Base-by-base conservation (phyloP, 2,329 filamentous ascomycete species). In the Fusarium caatingaense region DNA sequence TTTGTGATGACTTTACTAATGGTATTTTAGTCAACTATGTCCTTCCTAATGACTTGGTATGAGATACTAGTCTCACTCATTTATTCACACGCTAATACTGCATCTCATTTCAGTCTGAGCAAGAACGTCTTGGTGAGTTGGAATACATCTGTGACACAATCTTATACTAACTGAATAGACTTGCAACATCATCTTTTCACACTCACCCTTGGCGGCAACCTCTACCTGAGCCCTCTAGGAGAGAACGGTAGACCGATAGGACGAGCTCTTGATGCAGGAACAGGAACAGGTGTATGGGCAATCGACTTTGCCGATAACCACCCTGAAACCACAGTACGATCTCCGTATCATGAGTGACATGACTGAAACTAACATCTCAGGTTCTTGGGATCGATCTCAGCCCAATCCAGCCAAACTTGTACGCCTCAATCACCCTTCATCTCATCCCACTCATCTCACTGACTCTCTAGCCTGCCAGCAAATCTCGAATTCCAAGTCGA, bases 401-500 rank as follows among this genome's bases (percentile, higher is more conserved):
- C 28, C 82, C 82, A 0, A 83, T 83, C 6, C 81, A 83, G 30
- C 79, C 81, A 1, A 59, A 56, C 1, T 80, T 80, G 78, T 80
- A 66, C 21, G 76, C 57, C 2, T 6, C 9, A 21, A 3, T 11
- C 13, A 44, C 9, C 15, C 7, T 21, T 4, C 3, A 9, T 5
- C 4, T 2, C 7, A n/a, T 12, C 10, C 18, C 18, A 7, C 10
- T 37, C 34, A n/a, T 34, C 23, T 10, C 11, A 48, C 54, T 67
- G 15, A 69, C 12, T 10, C 3, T 4, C 1, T 25, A 82, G 81
- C 71, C 82, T 85, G 5, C 84, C 85, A 4, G 79, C 83, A 1
- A 87, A 88, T 55, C 79, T 85, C 6, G 74, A 77, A 11, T 87
- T 87, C 67, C 81, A 83, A 30, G 75, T 84, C 45, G 82, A 84